Evolutionary conservation across 352 stramenopile species (phyloP), one percentile per base, ranked within the genome.

Genomic region (Pythium monospermum): DNA sequence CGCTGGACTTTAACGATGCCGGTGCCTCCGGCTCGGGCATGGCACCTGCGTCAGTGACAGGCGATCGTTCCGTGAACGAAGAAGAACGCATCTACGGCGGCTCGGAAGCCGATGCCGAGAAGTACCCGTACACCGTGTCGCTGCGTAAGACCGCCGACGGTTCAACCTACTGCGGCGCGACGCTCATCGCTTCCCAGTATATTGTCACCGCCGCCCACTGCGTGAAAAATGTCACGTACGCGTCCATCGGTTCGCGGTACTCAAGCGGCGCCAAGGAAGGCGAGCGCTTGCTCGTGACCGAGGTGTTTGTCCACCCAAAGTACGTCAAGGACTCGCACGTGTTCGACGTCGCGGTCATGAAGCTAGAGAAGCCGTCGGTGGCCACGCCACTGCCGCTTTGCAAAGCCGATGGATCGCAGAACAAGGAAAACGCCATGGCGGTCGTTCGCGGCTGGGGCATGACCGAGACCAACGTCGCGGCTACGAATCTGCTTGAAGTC

Each of bases 131-230:
- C 60, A 77, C 82, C 37, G 71, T 80, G 41, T 79, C 69, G 53
- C 51, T 87, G 23, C 76, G 76, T 42, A 64, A 72, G 59, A 62
- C 65, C 22, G 50, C 57, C 8, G 65, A 60, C 7, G 49, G 53
- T 32, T 38, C 13, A 41, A 80, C 71, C 12, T 89, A 78, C 63
- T 91, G 80, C 45, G 80, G 77, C n/a, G 80, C 73, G 15, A 61
- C 73, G 25, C 72, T 91, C 1, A 71, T 91, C 41, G 61, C 76
- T 7, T 57, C 69, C 37, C 62, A 76, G 57, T 87, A 87, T 42
- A 69, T 91, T 8, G 53, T 87, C 31, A 91, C 76, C 31, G 80
- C 80, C n/a, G 80, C 64, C 8, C 80, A 91, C 51, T 91, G 80
- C 59, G 71, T 85, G 37, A 76, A 77, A 57, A 67, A 57, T 42